Conservation (phyloP, 495 filamentous ascomycete species). For the Jackrogersella multiformis region DNA sequence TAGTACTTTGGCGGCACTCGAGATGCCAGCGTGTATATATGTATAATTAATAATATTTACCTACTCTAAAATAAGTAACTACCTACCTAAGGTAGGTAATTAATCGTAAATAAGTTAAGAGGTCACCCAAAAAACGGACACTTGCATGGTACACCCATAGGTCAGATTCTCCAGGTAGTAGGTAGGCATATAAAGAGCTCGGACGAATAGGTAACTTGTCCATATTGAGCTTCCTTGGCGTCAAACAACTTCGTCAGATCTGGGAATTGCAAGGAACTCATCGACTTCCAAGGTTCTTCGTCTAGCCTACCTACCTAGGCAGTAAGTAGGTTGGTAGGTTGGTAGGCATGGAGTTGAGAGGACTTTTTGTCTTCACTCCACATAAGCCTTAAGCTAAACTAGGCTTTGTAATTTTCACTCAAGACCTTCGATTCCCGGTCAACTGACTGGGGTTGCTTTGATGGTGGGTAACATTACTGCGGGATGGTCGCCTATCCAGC, state of each 20-base stretch:
- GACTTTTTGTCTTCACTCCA: conserved; percentile 4
- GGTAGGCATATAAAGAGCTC: no score
- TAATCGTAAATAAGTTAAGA: background rate
- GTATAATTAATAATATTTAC: no score
- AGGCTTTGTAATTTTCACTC: background rate
- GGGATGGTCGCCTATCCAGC: conserved; percentile 35
- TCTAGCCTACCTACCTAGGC: no score
- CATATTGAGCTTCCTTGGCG: no score
- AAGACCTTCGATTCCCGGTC: background rate
- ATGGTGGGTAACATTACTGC: conserved; percentile 26
- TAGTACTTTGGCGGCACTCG: no score
- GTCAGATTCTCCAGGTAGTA: no score
- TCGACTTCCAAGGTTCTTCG: no score
- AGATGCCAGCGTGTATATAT: no score
- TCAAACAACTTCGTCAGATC: conserved; percentile 5
- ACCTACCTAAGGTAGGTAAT: no score
- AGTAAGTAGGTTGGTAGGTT: no score
- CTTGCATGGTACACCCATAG: background rate
- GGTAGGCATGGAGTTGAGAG: background rate
- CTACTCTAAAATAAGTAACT: no score
- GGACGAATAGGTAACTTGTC: no score
- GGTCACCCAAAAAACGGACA: background rate
- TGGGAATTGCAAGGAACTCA: conserved; percentile 16
- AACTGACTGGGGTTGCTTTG: conserved; percentile 3
- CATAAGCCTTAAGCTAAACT: background rate